phyloP scores from a whole-genome alignment of 805 yeast genomes.

The Candida namnaoensis region DNA sequence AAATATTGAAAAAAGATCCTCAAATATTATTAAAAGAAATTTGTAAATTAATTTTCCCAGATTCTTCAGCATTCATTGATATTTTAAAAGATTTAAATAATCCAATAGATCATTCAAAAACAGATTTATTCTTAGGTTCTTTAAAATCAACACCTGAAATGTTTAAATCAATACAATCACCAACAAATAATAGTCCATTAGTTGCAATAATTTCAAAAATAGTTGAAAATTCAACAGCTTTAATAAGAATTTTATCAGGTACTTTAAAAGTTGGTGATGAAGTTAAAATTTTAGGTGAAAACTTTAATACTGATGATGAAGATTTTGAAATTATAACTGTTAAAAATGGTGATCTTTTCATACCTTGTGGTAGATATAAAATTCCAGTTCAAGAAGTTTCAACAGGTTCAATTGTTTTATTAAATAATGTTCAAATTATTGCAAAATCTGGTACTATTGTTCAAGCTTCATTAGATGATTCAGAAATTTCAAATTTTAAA shows the following conservation, averaged over 20 bases:
- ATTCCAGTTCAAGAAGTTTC: slow-evolving; percentile 42
- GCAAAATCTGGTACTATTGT: slow-evolving; percentile 55
- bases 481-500: slow-evolving; percentile 21
- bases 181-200: slow-evolving; percentile 32
- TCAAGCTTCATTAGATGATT: slow-evolving; percentile 7
- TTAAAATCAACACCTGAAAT: slow-evolving; percentile 4
- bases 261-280: slow-evolving; percentile 34
- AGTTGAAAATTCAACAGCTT: slow-evolving; percentile 44
- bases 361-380: slow-evolving; percentile 68
- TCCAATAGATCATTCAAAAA: slow-evolving; percentile 25
- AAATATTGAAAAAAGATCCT: slow-evolving; percentile 42
- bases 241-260: slow-evolving; percentile 61
- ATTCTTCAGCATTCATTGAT: slow-evolving; percentile 44
- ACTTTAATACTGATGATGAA: slow-evolving; percentile 40
- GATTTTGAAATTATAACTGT: slow-evolving; percentile 32
- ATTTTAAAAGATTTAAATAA: slow-evolving; percentile 28
- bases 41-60: slow-evolving; percentile 44
- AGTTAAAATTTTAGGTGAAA: slow-evolving; percentile 51
- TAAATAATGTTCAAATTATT: slow-evolving; percentile 56
- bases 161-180: slow-evolving; percentile 1
- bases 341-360: slow-evolving; percentile 16
- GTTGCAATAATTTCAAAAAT: slow-evolving; percentile 52
- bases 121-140: slow-evolving; percentile 22
- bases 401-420: slow-evolving; percentile 61
- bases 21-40: slow-evolving; percentile 48